Percentiles rank a stretch among this genome's conserved stretches.
Evolutionary conservation across 2,329 filamentous ascomycete genomes (phyloP).

Genomic region (Diaporthe ampelina): DNA sequence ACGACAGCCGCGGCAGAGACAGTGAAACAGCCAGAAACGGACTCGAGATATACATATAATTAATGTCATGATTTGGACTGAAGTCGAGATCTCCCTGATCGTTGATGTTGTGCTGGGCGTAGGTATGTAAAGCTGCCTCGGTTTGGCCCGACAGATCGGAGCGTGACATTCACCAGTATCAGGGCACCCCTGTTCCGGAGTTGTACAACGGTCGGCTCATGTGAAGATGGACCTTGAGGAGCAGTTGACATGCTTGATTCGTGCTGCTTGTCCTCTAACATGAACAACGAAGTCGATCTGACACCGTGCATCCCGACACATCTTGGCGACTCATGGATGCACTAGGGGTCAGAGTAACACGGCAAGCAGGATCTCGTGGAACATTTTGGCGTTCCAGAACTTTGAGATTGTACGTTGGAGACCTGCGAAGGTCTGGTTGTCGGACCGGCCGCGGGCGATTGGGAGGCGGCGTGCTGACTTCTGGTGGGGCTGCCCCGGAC

Average conservation of each 20-base stretch:
- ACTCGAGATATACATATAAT: not conserved
- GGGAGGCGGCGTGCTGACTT: not conserved
- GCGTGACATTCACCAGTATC: conserved; percentile 1
- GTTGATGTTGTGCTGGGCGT: not conserved
- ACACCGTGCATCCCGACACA: not conserved
- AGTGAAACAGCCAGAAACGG: not conserved
- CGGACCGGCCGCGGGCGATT: not conserved
- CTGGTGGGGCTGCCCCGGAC: conserved; percentile 15
- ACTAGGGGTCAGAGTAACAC: not conserved
- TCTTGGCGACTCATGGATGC: not conserved
- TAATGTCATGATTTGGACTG: not conserved
- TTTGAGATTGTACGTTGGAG: not conserved
- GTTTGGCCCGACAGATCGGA: conserved; percentile 12
- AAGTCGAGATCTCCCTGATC: no score
- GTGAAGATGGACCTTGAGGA: not conserved
- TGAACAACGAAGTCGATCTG: not conserved
- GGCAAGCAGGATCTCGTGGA: conserved; percentile 4
- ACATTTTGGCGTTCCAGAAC: conserved; percentile 20
- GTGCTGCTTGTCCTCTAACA: not conserved
- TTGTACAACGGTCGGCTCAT: conserved; percentile 5
- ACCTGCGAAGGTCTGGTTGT: not conserved
- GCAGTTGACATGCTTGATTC: conserved; percentile 20
- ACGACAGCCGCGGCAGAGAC: not conserved
- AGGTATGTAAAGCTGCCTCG: conserved; percentile 6
- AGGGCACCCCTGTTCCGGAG: conserved; percentile 12